phyloP scores from a whole-genome alignment of 805 yeast species.

The Tetrapisispora arboricola region DNA sequence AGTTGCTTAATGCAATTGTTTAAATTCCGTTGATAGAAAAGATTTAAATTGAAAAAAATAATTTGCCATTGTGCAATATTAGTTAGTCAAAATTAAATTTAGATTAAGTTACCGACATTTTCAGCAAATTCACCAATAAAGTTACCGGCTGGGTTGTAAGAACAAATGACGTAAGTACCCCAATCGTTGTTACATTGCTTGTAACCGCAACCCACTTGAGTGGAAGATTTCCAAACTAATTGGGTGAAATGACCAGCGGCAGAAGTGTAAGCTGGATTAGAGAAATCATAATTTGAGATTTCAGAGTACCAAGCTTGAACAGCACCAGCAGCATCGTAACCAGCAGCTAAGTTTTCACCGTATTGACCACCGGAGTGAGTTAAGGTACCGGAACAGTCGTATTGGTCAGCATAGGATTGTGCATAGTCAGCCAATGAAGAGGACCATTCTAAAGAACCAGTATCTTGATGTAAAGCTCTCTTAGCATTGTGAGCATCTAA shows the following conservation, averaged over 20 bases:
- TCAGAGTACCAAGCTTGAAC: conserved; percentile 70
- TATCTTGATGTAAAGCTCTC: conserved; percentile 41
- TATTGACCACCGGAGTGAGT: conserved; percentile 46
- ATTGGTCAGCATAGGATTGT: conserved; percentile 37
- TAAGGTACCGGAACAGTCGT: conserved; percentile 47
- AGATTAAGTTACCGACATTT: conserved; percentile 9
- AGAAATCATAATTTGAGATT: conserved; percentile 43
- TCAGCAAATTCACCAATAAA: conserved; percentile 17
- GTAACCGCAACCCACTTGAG: conserved; percentile 52
- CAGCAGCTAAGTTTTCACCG: conserved; percentile 63
- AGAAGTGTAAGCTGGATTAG: conserved; percentile 8
- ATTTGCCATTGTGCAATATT: too few relatives aligned
- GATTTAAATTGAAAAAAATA: too few relatives aligned
- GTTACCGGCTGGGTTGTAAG: conserved; percentile 50
- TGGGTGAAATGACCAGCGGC: conserved; percentile 68
- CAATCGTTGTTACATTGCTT: conserved; percentile 9
- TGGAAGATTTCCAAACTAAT: conserved; percentile 53
- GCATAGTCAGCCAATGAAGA: conserved; percentile 38
- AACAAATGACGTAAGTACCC: conserved; percentile 51
- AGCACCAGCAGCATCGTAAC: conserved; percentile 38
- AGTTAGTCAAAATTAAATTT: not conserved
- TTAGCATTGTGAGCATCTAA: conserved; percentile 53
- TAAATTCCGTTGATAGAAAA: too few relatives aligned
- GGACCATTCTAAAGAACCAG: conserved; percentile 40
- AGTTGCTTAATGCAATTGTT: too few relatives aligned